Percentiles rank a stretch among this genome's conserved stretches.
Conservation (phyloP, 225 moss, liverwort and hornwort species). For the Bryoerythrophyllum caledonicum region DNA sequence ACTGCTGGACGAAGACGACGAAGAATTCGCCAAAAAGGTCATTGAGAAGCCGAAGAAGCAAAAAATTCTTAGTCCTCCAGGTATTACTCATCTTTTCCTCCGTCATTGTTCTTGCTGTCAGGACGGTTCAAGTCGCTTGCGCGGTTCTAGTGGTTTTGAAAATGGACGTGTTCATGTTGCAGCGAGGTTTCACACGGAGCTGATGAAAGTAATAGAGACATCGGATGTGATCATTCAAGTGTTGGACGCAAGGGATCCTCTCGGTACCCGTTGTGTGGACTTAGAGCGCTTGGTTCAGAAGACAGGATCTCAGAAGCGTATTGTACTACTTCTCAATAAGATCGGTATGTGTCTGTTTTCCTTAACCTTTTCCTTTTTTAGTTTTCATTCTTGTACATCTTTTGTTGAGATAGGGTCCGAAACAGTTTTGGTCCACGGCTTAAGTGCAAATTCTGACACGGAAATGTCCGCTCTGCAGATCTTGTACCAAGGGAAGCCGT, state of each 20-base stretch:
- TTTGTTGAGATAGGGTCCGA: neutral
- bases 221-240: slow-evolving; percentile 88
- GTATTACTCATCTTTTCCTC: slow-evolving; percentile 2
- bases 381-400: neutral
- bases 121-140: neutral
- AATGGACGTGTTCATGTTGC: slow-evolving; percentile 1
- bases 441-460: slow-evolving; percentile 1
- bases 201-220: slow-evolving; percentile 87
- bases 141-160: neutral
- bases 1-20: slow-evolving; percentile 61
- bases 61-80: slow-evolving; percentile 39
- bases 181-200: slow-evolving; percentile 77
- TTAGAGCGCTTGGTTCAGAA: slow-evolving; percentile 77
- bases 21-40: slow-evolving; percentile 43
- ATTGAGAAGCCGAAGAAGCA: slow-evolving; percentile 54
- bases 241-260: slow-evolving; percentile 88
- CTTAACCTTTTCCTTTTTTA: neutral
- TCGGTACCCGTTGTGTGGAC: slow-evolving; percentile 86
- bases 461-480: slow-evolving; percentile 47
- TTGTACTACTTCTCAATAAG: slow-evolving; percentile 85
- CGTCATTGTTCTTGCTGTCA: neutral
- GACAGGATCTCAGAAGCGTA: slow-evolving; percentile 75
- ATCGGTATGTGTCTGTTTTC: slow-evolving; percentile 52
- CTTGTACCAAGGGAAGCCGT: slow-evolving; percentile 79
- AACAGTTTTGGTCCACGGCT: neutral